Conservation (phyloP, 192 early-diverging fungal species). For the Umbelopsis sp. region DNA sequence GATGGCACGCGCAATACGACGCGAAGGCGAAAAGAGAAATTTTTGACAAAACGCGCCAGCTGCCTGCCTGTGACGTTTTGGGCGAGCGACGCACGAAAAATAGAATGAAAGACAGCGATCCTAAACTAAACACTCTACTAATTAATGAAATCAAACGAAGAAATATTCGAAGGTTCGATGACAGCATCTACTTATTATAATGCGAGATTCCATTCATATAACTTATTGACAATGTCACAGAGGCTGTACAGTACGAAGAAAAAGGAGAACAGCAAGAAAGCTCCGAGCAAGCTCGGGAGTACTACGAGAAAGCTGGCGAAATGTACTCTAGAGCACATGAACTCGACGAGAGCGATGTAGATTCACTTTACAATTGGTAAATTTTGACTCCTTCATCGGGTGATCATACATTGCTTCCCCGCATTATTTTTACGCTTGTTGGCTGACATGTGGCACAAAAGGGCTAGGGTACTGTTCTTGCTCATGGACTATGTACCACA, state of each 20-base stretch:
- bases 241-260: slow-evolving; percentile 55
- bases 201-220: too few relatives aligned
- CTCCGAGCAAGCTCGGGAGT: slow-evolving; percentile 64
- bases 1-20: slow-evolving; percentile 11
- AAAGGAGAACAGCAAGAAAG: slow-evolving; percentile 69
- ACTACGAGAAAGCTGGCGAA: slow-evolving; percentile 66
- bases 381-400: too few relatives aligned
- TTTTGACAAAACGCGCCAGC: slow-evolving; percentile 2
- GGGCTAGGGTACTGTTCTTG: slow-evolving; percentile 60
- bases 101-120: background rate
- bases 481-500: slow-evolving; percentile 53
- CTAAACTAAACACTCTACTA: background rate
- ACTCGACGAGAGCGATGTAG: slow-evolving; percentile 54
- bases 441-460: slow-evolving; percentile 20
- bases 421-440: background rate
- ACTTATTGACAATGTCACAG: slow-evolving; percentile 20
- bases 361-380: slow-evolving; percentile 72
- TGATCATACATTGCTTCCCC: background rate
- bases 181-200: background rate
- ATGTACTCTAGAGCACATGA: slow-evolving; percentile 63
- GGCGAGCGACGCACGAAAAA: background rate
- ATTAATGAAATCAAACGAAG: slow-evolving; percentile 9
- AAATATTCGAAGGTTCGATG: background rate
- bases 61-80: background rate
- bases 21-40: background rate